Evolutionary conservation across 2,329 filamentous ascomycete species (phyloP), one percentile per base, ranked within the genome.

Genomic region (Colletotrichum lentis): DNA sequence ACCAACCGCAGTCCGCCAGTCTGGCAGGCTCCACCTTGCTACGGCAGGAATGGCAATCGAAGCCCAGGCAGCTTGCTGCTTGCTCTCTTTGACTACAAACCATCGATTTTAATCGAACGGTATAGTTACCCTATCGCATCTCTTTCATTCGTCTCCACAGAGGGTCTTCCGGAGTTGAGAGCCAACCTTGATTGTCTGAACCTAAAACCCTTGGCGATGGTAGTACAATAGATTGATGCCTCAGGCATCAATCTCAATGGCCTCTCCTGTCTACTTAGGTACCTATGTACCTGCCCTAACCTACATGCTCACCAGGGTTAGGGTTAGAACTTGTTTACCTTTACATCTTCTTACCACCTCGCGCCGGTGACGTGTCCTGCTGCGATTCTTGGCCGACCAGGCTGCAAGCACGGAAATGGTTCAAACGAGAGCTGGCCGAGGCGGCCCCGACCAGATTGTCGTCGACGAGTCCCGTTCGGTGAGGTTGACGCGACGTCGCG

Each of bases 301-400:
- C 31, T 35, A 10, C 18, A 35, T 47, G 18, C 24, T 39, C 52
- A 18, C 53, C 39, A 63, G 64, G 64, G 64, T 67, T 67, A 65
- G 63, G 64, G 64, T 64, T 57, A 54, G 22, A 52, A 24, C 43
- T 56, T 61, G 31, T 62, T 62, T 55, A 62, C 63, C 41, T 52
- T 52, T 11, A 35, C 20, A 49, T n/a, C 27, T 22, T 3, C 6
- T 53, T 20, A 27, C 52, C 37, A 12, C 18, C 18, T 20, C 37
- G 22, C 44, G 50, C 12, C 11, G 37, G 35, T 22, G 35, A 55
- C 54, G 61, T 46, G 49, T 16, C 35, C 31, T 5, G 3, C 7
- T 16, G 56, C 56, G 44, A 35, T 47, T 35, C 2, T 39, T 24
- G 24, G n/a, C 37, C 20, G 5, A 58, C 8, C 43, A 47, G 2